Percentiles rank a stretch among this genome's conserved stretches.
These are phyloP conservation scores for Cocos nucifera DNA, from an alignment of 176 grass and related monocot species.

Conservation along the genomic window DNA sequence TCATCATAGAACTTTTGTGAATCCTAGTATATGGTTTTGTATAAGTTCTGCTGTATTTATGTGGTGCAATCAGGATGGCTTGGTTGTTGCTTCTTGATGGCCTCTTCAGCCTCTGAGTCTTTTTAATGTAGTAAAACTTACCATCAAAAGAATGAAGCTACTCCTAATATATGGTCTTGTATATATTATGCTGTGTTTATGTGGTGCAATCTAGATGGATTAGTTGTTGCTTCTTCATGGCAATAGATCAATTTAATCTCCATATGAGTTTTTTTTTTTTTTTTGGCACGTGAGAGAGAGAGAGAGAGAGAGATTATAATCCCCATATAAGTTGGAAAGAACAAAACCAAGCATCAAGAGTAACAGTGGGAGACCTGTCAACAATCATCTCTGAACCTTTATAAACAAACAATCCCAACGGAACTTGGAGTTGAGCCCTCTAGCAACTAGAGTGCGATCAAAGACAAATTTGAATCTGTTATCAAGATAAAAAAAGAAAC, in stretches of 20 bases:
- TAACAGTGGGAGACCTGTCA: slow-evolving; percentile 50
- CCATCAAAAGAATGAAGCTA: not conserved
- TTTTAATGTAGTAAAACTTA: slow-evolving; percentile 63
- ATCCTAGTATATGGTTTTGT: not conserved
- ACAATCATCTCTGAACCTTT: slow-evolving; percentile 60
- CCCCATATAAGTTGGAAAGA: not conserved
- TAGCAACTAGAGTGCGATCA: no score
- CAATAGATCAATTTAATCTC: no score
- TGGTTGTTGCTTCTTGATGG: not conserved
- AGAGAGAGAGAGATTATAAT: not conserved
- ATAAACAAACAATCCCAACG: slow-evolving; percentile 35
- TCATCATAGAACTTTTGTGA: not conserved
- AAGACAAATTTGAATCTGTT: no score
- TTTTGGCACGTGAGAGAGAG: no score
- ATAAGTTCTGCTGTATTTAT: not conserved
- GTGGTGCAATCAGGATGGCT: not conserved
- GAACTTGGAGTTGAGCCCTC: no score
- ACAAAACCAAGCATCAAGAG: slow-evolving; percentile 10
- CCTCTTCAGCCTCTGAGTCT: slow-evolving; percentile 46
- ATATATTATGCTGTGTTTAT: not conserved
- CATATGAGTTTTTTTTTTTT: no score
- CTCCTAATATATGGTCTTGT: no score
- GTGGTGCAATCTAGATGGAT: not conserved
- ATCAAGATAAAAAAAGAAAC: no score
- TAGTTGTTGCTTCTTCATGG: not conserved